A percentile compares a stretch with the other conserved stretches of the same genome.
Conservation (phyloP, 306 rosid species). For the Acacia acuminata region DNA sequence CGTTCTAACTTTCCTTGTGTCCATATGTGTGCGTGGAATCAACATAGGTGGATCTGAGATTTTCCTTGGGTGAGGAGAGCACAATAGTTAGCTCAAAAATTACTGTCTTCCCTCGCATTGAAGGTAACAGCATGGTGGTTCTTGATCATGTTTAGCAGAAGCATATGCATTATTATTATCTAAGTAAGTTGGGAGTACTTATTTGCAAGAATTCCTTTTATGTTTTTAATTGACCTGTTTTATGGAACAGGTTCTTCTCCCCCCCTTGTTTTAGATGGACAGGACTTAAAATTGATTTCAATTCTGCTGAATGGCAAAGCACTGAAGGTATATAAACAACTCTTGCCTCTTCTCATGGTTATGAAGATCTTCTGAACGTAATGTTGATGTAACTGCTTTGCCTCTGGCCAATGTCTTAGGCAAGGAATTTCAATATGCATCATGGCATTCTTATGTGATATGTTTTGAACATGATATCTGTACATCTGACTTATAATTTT, state of each 20-base stretch:
- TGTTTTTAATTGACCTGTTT: slow-evolving; percentile 11
- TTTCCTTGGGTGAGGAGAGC: slow-evolving; percentile 84
- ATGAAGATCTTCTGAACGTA: slow-evolving; percentile 2
- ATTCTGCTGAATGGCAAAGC: slow-evolving; percentile 64
- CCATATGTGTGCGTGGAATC: slow-evolving; percentile 24
- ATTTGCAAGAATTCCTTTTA: not conserved
- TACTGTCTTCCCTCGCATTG: slow-evolving; percentile 70
- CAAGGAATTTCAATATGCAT: slow-evolving; percentile 22
- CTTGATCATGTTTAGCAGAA: slow-evolving; percentile 16
- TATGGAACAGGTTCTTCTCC: slow-evolving; percentile 61
- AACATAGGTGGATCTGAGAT: slow-evolving; percentile 80
- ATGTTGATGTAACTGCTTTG: slow-evolving; percentile 18
- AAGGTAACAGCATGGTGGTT: slow-evolving; percentile 49
- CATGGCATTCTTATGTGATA: not conserved
- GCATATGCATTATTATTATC: slow-evolving; percentile 21
- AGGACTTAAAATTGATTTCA: slow-evolving; percentile 68
- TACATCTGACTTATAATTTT: slow-evolving; percentile 14
- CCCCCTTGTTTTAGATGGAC: slow-evolving; percentile 81
- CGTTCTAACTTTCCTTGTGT: slow-evolving; percentile 1
- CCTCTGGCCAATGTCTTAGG: slow-evolving; percentile 18
- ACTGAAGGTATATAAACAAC: slow-evolving; percentile 55
- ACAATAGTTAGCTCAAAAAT: slow-evolving; percentile 81
- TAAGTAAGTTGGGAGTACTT: slow-evolving; percentile 23
- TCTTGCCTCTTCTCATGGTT: not conserved
- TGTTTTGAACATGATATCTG: slow-evolving; percentile 11